These are phyloP conservation scores for Wickerhamiella alocasiicola DNA, from an alignment of 805 yeast genomes.

Conservation along the genomic window DNA sequence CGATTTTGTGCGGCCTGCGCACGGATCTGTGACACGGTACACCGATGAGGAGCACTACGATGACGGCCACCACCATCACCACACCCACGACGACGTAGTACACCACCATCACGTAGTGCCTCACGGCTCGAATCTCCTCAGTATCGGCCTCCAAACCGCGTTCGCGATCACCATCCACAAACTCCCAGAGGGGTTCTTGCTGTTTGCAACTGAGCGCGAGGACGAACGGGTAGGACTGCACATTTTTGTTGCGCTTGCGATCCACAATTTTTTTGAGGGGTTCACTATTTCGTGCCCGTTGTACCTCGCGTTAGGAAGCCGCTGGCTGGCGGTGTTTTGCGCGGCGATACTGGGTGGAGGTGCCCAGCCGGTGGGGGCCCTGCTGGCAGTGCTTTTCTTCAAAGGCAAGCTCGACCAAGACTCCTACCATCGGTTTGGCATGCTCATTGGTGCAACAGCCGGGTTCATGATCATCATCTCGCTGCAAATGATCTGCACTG, in stretches of 20 bases:
- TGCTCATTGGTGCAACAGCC: conserved; percentile 58
- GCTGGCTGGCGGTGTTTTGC: conserved; percentile 49
- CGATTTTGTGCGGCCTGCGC: conserved; percentile 1
- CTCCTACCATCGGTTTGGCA: conserved; percentile 39
- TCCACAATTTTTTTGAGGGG: conserved; percentile 91
- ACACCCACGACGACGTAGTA: conserved; percentile 19
- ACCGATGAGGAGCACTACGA: not conserved
- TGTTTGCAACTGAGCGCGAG: conserved; percentile 61
- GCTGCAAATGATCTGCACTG: conserved; percentile 74
- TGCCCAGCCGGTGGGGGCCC: conserved; percentile 84
- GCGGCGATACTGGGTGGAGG: conserved; percentile 65
- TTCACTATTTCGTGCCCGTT: conserved; percentile 87
- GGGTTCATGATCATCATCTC: conserved; percentile 79
- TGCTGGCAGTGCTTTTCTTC: conserved; percentile 47
- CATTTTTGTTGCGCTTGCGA: conserved; percentile 70
- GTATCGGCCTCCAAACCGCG: conserved; percentile 84
- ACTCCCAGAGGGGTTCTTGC: conserved; percentile 88
- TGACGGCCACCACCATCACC: not conserved
- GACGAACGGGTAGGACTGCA: conserved; percentile 62
- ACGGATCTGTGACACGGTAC: not conserved
- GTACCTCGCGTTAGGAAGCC: conserved; percentile 57
- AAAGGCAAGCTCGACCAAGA: conserved; percentile 28
- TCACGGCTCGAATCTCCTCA: conserved; percentile 61
- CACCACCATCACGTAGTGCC: conserved; percentile 77
- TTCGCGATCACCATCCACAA: conserved; percentile 81